Base-by-base conservation (phyloP, 192 early-diverging fungal species). In the Entomortierella beljakovae region DNA sequence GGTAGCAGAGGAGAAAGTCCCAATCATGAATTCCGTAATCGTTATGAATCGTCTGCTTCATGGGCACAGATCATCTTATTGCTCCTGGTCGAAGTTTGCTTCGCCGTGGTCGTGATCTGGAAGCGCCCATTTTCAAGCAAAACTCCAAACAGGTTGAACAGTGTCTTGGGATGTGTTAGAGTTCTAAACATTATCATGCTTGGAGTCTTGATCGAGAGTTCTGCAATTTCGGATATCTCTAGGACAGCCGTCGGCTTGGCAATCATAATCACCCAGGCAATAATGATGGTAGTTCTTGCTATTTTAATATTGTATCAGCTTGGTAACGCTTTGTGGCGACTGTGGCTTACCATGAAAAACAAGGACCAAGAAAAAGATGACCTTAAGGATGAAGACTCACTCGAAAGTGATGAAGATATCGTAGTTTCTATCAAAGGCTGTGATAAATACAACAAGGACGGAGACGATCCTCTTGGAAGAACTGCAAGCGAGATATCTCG, bases 121-220 rank as follows among this genome's bases (percentile, higher is more conserved):
- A 79, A 79, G 42, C 66, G 35, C 15, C 74, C 74, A 0, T 79
- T 69, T 59, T 52, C 66, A 11, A 55, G 64, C 22, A 37, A 23
- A 46, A 34, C 58, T 8, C 67, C 74, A 0, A 79, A 79, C 20
- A 52, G 74, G 0, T 32, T 79, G 54, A 79, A 79, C 42, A 38
- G 43, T 1, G 37, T 53, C 6, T 28, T 79, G 34, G 61, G 74
- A 8, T 79, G 66, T 42, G 67, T 70, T 20, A 59, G 74, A 7
- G 67, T 80, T 20, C n/a, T 68, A 57, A 80, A 71, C 42, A 58
- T 72, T 28, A 51, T 56, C 53, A 32, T 80, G 58, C 53, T 80
- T 2, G 61, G 61, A 18, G 55, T 64, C 23, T 25, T 79, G 67
- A 69, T 79, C 20, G 61, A 79, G 38, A 35, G 49, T 1, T 34